Base-by-base conservation (phyloP, 2,329 filamentous ascomycete genomes). In the Cladosporium sphaerospermum region DNA sequence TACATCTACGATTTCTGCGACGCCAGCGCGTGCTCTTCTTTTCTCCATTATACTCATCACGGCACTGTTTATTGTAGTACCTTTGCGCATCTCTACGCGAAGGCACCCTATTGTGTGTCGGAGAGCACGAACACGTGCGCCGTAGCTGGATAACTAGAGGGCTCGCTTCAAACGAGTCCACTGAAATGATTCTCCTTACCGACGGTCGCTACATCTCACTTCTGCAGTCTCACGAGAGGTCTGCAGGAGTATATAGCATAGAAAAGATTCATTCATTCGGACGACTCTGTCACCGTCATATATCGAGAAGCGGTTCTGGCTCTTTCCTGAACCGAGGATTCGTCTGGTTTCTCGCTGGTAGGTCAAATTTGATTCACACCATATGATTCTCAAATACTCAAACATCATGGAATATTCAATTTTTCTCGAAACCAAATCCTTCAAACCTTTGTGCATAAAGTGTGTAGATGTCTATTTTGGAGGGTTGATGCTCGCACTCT, bases 31-130 rank as follows among this genome's bases (percentile, higher is more conserved):
- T 18, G 14, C 48, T 44, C 40, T 41, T 48, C 48, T 51, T 51
- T 51, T 16, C 48, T 37, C 18, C 40, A 51, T 51, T 44, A 32
- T 44, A 51, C 37, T 42, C 40, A 42, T 43, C 44, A 68, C 79
- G 78, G 74, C 79, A 74, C 78, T 73, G 71, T 78, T 79, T 84
- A 84, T 84, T 84, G 81, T 84, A 79, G 80, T 80, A 77, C 56
- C 41, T 54, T 57, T 55, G 54, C 52, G 69, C 70, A 73, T 43
- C 54, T 61, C 66, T 60, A 75, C 79, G 74, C 48, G 69, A 73
- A 68, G 72, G 68, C 79, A 79, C 80, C 81, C 81, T 85, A 75
- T 76, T 78, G 78, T 73, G 76, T 80, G 75, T 74, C 78, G 79
- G 66, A 84, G 79, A 84, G 68, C 71, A 78, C 72, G 70, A 69